These are phyloP conservation scores for Fagopyrum tataricum DNA, from an alignment of 148 eudicot genomes.

Conservation along the genomic window DNA sequence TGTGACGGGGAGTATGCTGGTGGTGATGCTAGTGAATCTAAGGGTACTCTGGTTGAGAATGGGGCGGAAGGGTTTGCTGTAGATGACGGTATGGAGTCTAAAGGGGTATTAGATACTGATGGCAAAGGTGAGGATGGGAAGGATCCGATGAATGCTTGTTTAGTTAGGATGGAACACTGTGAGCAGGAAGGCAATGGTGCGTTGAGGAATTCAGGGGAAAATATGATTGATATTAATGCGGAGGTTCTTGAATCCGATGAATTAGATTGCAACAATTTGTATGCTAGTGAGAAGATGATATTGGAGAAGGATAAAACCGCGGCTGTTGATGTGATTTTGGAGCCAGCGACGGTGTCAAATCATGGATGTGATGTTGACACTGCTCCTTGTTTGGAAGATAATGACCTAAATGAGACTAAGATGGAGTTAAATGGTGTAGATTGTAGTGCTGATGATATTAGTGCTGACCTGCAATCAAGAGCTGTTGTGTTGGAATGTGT, in stretches of 20 bases:
- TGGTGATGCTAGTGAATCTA: constrained; percentile 4
- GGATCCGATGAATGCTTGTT: not conserved
- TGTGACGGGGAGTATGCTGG: not conserved
- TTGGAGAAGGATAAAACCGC: not conserved
- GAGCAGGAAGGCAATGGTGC: constrained; percentile 1
- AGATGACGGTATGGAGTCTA: not conserved
- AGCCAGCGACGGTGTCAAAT: not conserved
- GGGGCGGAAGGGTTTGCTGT: not conserved
- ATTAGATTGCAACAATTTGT: not conserved
- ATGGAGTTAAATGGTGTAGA: not conserved
- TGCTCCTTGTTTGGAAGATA: not conserved
- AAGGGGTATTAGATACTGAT: not conserved
- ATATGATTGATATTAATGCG: not conserved
- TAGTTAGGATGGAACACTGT: not conserved
- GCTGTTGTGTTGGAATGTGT: constrained; percentile 1
- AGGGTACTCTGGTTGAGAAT: not conserved
- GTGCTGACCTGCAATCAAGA: constrained; percentile 1
- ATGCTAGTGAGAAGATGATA: not conserved
- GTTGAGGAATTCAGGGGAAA: not conserved
- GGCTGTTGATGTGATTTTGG: not conserved
- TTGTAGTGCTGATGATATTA: not conserved
- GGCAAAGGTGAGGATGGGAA: constrained; percentile 3
- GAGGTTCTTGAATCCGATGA: constrained; percentile 2
- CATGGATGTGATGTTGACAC: constrained; percentile 8
- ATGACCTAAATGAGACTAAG: not conserved